Base-by-base conservation (phyloP, 2,329 filamentous ascomycete species). In the Penicillium decumbens region DNA sequence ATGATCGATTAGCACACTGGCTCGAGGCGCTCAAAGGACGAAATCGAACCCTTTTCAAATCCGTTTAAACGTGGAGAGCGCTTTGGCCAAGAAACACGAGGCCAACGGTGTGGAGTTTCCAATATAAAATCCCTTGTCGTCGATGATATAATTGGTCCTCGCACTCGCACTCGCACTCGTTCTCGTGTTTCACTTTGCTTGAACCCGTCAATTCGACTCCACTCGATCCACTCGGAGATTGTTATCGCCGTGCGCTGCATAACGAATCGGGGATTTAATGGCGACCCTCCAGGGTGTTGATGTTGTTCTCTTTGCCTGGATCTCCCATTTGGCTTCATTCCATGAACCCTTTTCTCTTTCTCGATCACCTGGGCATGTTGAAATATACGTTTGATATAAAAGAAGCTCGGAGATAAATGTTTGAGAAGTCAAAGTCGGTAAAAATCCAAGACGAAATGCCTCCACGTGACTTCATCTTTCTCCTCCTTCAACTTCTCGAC, bases 141-240 rank as follows among this genome's bases (percentile, higher is more conserved):
- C 9, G 23, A n/a, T 4, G 13, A 42, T 46, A 10, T 30, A 38
- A 52, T 55, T 59, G 52, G 54, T 7, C 20, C 8, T 52, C 55
- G 47, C 7, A 28, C 25, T 61, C 59, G 60, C 52, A 54, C 39
- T 64, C 58, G 55, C 54, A 54, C 35, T 59, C 55, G 46, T 48
- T 56, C 29, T 65, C 65, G 62, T 44, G 55, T 49, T 49, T 49
- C n/a, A 24, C 6, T 51, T 58, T 56, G 51, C 43, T 50, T 59
- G 51, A 29, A 51, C 12, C 25, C 39, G 25, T 35, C 29, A 30
- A 23, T 23, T 25, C 10, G 13, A n/a, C 32, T 29, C 30, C 45
- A 18, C 33, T 20, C 10, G 54, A 40, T 45, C 57, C 61, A 56
- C 57, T 10, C 33, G 33, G 39, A 25, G 30, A 40, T 47, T 35